Base-by-base conservation (phyloP, 1,284 basidiomycete species). In the Leccinum cinnamomeum region DNA sequence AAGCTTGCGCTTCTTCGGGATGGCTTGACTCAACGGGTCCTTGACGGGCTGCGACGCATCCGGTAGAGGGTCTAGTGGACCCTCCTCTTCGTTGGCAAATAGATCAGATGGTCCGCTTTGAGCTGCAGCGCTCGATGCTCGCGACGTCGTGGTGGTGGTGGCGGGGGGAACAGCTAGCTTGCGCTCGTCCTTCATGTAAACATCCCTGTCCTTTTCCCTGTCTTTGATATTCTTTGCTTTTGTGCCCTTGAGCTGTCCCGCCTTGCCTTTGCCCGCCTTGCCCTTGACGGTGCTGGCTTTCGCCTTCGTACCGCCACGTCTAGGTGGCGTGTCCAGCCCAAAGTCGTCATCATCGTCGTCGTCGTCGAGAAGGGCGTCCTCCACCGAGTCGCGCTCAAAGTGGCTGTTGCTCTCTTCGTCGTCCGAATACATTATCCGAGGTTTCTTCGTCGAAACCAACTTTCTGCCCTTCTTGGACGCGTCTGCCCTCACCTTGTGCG, bases 1-100 rank as follows among this genome's bases (percentile, higher is more conserved):
- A 12, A 90, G 78, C 69, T 89, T 90, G 57, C 79, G 81, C 68
- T 87, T 88, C 77, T 87, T 88, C 7, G 77, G 73, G 12, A 73
- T 67, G 16, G 76, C 62, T 30, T 70, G 63, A 60, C 62, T 50
- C 51, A 68, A 53, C 53, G 60, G 30, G 14, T 75, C 65, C 54
- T 64, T 68, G 3, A 55, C 28, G n/a, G 70, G 68, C 23, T 73
- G 73, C 3, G 73, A 70, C 50, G 70, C 65, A 18, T 76, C 72
- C 39, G 77, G 74, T 7, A 75, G 75, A 48, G 74, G 71, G 23
- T 66, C 65, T 14, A 65, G 44, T 5, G 59, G 50, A 10, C 64
- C 51, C 2, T 76, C 75, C 18, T 46, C 44, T 5, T 74, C 75
- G 30, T 72, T 69, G 33, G 66, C 62, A 56, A 76, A 65, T 53